A percentile compares a stretch with the other conserved stretches of the same genome.
These are phyloP conservation scores for Clitopilus passeckerianus DNA, from an alignment of 768 basidiomycete species.

Conservation along the genomic window DNA sequence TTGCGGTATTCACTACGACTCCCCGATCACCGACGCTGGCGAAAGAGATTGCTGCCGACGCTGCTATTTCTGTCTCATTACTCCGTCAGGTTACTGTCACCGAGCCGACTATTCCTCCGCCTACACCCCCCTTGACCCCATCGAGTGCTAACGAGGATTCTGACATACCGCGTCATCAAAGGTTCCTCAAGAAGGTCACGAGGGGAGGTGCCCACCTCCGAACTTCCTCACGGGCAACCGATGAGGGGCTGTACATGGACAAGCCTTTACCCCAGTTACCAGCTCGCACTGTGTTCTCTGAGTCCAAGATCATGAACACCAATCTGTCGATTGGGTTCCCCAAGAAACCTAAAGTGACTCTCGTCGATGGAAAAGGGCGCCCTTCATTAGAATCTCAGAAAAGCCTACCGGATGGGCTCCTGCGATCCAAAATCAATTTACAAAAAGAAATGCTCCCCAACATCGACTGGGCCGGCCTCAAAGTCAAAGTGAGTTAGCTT, in stretches of 20 bases:
- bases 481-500: constrained; percentile 60
- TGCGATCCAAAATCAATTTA: constrained; percentile 52
- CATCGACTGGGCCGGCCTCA: constrained; percentile 63
- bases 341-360: constrained; percentile 53
- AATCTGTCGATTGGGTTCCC: constrained; percentile 65
- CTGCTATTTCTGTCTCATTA: constrained; percentile 65
- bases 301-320: constrained; percentile 41
- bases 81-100: constrained; percentile 55
- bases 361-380: constrained; percentile 30
- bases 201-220: constrained; percentile 9
- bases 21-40: constrained; percentile 49
- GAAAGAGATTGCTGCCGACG: constrained; percentile 65
- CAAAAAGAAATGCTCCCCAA: constrained; percentile 57
- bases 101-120: constrained; percentile 32
- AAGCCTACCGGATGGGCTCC: constrained; percentile 62
- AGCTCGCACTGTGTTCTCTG: constrained; percentile 29
- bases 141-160: constrained; percentile 39
- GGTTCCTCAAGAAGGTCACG: constrained; percentile 29
- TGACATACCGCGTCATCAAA: constrained; percentile 20
- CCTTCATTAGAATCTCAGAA: constrained; percentile 41
- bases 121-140: constrained; percentile 46
- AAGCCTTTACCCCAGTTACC: constrained; percentile 41
- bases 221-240: constrained; percentile 20
- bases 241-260: constrained; percentile 18
- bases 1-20: constrained; percentile 66